A percentile compares a stretch with the other conserved stretches of the same genome.
Conservation (phyloP, 805 yeast genomes). For the Monosporozyma solicola region DNA sequence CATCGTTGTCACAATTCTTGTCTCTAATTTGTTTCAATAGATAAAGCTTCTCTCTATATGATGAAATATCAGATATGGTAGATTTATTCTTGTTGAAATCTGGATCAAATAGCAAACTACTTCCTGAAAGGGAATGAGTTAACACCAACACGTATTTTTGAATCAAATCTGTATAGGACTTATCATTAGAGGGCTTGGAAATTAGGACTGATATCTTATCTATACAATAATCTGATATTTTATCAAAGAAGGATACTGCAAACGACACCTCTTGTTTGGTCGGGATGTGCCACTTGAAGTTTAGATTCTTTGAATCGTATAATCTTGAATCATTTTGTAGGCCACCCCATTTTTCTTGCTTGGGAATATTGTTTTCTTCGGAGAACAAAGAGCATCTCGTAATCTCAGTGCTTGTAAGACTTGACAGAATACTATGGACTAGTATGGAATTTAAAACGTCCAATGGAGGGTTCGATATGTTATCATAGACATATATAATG, state of each 20-base stretch:
- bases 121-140: conserved; percentile 58
- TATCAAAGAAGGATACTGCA: conserved; percentile 52
- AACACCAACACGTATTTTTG: conserved; percentile 48
- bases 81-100: conserved; percentile 38
- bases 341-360: conserved; percentile 65
- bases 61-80: conserved; percentile 5
- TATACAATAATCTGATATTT: conserved; percentile 38
- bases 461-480: conserved; percentile 43
- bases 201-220: conserved; percentile 33
- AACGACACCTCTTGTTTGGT: conserved; percentile 42
- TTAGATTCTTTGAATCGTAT: conserved; percentile 39
- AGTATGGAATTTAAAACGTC: conserved; percentile 53
- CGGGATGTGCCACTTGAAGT: conserved; percentile 75
- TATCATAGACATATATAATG: conserved; percentile 22
- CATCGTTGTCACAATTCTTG: conserved; percentile 28
- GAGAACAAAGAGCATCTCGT: conserved; percentile 47
- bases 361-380: conserved; percentile 32
- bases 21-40: conserved; percentile 31
- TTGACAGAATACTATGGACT: conserved; percentile 56
- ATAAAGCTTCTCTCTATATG: conserved; percentile 7
- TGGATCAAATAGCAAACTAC: conserved; percentile 67
- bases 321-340: conserved; percentile 48
- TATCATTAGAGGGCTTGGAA: conserved; percentile 31
- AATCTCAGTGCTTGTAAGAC: conserved; percentile 53
- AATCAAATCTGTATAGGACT: conserved; percentile 40